phyloP scores from a whole-genome alignment of 805 yeast species.

The Lachancea dasiensis region DNA sequence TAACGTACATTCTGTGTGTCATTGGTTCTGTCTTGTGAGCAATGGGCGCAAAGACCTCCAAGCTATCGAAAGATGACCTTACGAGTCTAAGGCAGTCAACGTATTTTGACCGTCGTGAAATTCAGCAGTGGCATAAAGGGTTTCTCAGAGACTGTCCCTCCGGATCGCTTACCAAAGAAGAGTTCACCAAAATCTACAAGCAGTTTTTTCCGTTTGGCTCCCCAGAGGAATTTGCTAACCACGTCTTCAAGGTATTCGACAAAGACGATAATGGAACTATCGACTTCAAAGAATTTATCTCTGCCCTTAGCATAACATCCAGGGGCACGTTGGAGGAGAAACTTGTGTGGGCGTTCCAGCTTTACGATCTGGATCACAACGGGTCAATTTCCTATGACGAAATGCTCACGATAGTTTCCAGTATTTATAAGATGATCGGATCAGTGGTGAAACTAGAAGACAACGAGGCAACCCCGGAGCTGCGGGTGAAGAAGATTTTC shows the following conservation, averaged over 20 bases:
- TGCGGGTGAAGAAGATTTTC: conserved; percentile 78
- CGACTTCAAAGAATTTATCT: conserved; percentile 88
- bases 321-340: conserved; percentile 83
- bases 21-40: not conserved
- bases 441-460: conserved; percentile 83
- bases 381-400: conserved; percentile 75
- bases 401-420: conserved; percentile 68
- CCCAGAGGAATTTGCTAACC: conserved; percentile 84
- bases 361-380: conserved; percentile 77
- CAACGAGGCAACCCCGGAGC: conserved; percentile 89
- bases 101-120: conserved; percentile 84
- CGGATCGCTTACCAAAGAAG: conserved; percentile 81
- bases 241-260: conserved; percentile 86
- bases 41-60: conserved; percentile 96
- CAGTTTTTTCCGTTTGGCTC: conserved; percentile 99
- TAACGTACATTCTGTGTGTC: not conserved
- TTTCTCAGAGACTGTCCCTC: conserved; percentile 89
- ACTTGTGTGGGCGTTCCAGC: conserved; percentile 79
- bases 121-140: conserved; percentile 98
- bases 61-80: conserved; percentile 84
- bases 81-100: conserved; percentile 78
- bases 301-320: conserved; percentile 79
- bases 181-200: conserved; percentile 85
- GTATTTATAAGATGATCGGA: conserved; percentile 94
- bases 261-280: conserved; percentile 71